Evolutionary conservation across 768 basidiomycete species (phyloP).

Genomic region (Calocybe cyanea): DNA sequence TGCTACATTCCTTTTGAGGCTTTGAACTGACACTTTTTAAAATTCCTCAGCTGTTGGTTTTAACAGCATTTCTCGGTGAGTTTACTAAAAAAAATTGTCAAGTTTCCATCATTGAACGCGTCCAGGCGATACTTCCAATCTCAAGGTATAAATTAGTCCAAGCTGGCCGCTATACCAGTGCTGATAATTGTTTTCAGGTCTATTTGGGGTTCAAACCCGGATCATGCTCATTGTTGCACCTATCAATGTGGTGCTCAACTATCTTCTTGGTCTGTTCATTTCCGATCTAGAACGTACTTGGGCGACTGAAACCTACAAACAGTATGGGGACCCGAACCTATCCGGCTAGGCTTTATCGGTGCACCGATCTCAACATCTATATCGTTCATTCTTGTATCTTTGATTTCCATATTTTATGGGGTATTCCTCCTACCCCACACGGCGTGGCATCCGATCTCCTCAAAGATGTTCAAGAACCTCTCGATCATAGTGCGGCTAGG

Average conservation of each 20-base stretch:
- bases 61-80: constrained; percentile 43
- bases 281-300: background rate
- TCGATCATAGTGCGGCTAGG: constrained; percentile 69
- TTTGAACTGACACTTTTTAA: constrained; percentile 23
- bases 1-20: too few relatives aligned
- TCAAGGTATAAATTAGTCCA: constrained; percentile 45
- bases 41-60: constrained; percentile 56
- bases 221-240: constrained; percentile 81
- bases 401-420: constrained; percentile 58
- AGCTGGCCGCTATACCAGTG: background rate
- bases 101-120: background rate
- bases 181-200: constrained; percentile 33
- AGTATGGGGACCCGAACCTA: constrained; percentile 78
- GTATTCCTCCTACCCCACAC: constrained; percentile 56
- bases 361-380: constrained; percentile 86
- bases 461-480: constrained; percentile 61
- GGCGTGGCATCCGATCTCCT: constrained; percentile 77
- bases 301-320: background rate
- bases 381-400: constrained; percentile 79
- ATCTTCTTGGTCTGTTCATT: constrained; percentile 59
- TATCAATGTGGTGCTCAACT: constrained; percentile 78
- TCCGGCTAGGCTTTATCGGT: constrained; percentile 85
- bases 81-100: too few relatives aligned
- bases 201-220: constrained; percentile 85
- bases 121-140: constrained; percentile 73